These are phyloP conservation scores for Agapanthus africanus DNA, from an alignment of 106 monocot genomes.

Conservation along the genomic window DNA sequence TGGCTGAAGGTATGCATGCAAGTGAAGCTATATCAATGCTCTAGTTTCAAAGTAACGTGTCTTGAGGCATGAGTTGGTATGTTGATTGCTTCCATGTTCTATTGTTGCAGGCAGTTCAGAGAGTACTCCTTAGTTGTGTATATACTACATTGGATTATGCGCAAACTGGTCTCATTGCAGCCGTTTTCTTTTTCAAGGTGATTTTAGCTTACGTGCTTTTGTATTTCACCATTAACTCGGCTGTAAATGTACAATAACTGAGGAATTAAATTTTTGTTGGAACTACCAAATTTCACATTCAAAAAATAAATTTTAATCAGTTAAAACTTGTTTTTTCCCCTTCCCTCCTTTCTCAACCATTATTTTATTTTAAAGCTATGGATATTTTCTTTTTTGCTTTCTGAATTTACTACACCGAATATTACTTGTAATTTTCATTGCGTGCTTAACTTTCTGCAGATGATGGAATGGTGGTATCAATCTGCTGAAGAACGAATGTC, in stretches of 20 bases:
- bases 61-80: no score
- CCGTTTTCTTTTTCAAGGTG: conserved; percentile 99
- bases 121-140: conserved; percentile 56
- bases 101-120: conserved; percentile 58
- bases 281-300: background rate
- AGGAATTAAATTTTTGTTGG: background rate
- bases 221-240: background rate
- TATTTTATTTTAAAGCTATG: background rate
- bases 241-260: background rate
- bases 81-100: conserved; percentile 5
- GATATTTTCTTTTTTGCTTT: background rate
- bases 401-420: no score
- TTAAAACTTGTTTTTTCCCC: background rate
- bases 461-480: conserved; percentile 99
- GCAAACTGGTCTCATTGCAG: conserved; percentile 93
- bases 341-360: background rate
- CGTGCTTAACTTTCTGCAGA: conserved; percentile 37
- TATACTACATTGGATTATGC: conserved; percentile 92
- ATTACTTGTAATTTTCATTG: no score
- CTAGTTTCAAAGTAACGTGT: background rate
- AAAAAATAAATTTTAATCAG: background rate
- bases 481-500: conserved; percentile 97
- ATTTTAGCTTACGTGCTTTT: conserved; percentile 7
- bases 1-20: conserved; percentile 71
- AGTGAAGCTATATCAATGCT: conserved; percentile 1